A percentile compares a stretch with the other conserved stretches of the same genome.
Evolutionary conservation across 352 stramenopile genomes (phyloP).

Genomic region (Pythium scleroteichum): DNA sequence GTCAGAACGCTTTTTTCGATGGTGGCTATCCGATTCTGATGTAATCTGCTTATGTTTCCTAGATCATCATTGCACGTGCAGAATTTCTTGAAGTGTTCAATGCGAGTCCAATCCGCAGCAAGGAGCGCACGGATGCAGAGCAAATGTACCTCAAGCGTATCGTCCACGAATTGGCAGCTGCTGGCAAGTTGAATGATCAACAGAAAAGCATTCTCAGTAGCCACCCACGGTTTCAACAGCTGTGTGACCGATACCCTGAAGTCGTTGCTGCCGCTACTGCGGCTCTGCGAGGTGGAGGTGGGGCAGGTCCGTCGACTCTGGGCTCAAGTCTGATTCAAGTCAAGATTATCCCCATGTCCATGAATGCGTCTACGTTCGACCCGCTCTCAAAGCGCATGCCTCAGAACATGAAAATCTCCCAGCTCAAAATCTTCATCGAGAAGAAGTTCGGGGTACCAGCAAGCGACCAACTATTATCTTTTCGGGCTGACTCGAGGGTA

Average conservation of each 20-base stretch:
- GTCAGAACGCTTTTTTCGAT: conserved; percentile 7
- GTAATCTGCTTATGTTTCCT: conserved; percentile 1
- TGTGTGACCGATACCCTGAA: conserved; percentile 58
- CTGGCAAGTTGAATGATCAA: conserved; percentile 32
- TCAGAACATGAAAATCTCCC: conserved; percentile 74
- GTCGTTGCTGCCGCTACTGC: conserved; percentile 29
- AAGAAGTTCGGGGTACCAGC: conserved; percentile 72
- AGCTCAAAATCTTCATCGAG: conserved; percentile 70
- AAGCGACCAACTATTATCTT: conserved; percentile 57
- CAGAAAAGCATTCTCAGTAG: conserved; percentile 34
- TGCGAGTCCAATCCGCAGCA: conserved; percentile 50
- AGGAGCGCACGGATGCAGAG: conserved; percentile 74
- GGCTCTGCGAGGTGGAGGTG: conserved; percentile 24
- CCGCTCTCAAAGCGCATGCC: conserved; percentile 67
- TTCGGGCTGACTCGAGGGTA: conserved; percentile 58
- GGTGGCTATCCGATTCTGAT: no score
- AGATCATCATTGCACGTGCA: conserved; percentile 66
- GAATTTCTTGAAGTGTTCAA: conserved; percentile 62
- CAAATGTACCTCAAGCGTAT: conserved; percentile 85
- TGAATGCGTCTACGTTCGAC: conserved; percentile 67
- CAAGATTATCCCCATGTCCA: conserved; percentile 72
- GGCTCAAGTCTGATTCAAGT: conserved; percentile 61
- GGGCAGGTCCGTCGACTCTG: conserved; percentile 38
- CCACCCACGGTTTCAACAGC: conserved; percentile 48
- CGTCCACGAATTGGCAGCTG: conserved; percentile 59